Evolutionary conservation across 176 grass and related monocot species (phyloP).

Genomic region (Oryza officinalis): DNA sequence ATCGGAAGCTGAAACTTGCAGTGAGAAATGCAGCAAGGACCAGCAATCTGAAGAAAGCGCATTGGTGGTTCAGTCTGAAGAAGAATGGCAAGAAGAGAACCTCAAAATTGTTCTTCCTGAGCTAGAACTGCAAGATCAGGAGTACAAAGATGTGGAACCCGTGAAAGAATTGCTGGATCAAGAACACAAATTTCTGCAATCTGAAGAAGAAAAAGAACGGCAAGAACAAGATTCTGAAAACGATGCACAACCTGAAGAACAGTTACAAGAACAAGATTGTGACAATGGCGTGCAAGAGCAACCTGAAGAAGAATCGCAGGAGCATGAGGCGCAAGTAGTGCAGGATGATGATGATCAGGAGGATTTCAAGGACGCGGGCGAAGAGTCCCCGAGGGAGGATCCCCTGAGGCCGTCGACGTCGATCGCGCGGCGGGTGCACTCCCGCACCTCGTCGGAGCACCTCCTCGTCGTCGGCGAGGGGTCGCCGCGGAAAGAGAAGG

Average conservation of each 20-base stretch:
- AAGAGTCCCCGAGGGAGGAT: constrained; percentile 37
- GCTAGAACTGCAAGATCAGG: neutral
- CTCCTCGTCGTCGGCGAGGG: constrained; percentile 55
- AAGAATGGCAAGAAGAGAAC: neutral
- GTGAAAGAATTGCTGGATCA: neutral
- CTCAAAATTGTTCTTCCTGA: neutral
- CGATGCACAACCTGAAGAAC: neutral
- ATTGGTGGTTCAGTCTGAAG: neutral
- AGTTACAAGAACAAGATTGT: neutral
- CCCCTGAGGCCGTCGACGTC: constrained; percentile 43
- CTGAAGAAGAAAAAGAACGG: neutral
- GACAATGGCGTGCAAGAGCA: neutral
- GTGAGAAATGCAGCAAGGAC: neutral
- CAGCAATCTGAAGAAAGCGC: neutral
- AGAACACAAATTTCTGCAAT: neutral
- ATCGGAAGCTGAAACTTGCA: neutral
- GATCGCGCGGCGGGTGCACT: constrained; percentile 45
- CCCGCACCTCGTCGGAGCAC: constrained; percentile 41
- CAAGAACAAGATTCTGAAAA: neutral
- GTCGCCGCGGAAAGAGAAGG: constrained; percentile 61
- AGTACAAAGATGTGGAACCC: neutral
- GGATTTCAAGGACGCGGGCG: neutral
- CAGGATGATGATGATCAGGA: neutral
- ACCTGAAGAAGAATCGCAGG: neutral
- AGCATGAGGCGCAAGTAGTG: neutral